Evolutionary conservation across 148 eudicot species (phyloP).

Genomic region (Diospyros kaki): DNA sequence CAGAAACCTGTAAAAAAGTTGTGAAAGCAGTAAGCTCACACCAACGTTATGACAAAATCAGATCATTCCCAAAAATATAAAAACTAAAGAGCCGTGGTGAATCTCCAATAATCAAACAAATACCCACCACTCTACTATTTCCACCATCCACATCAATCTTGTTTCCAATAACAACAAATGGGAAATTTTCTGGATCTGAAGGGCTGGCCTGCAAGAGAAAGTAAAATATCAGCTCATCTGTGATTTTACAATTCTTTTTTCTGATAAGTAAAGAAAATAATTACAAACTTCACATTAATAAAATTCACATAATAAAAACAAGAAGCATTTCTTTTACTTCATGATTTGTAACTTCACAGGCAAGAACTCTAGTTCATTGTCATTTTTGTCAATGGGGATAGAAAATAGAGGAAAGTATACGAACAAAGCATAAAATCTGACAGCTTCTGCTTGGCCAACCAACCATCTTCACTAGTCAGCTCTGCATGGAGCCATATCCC

Average conservation of each 20-base stretch:
- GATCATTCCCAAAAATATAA: not conserved
- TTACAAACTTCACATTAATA: too few relatives aligned
- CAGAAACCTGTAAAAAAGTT: constrained; percentile 55
- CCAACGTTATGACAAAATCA: not conserved
- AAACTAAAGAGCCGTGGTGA: not conserved
- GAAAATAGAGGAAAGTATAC: too few relatives aligned
- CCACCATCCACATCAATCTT: constrained; percentile 87
- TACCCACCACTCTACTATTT: constrained; percentile 73
- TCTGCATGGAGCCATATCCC: not conserved
- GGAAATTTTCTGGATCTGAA: constrained; percentile 90
- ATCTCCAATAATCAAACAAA: not conserved
- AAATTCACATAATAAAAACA: too few relatives aligned
- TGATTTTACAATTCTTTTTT: too few relatives aligned
- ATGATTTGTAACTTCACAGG: too few relatives aligned
- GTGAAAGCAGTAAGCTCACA: not conserved
- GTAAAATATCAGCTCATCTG: constrained; percentile 4
- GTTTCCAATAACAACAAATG: constrained; percentile 92
- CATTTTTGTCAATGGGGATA: too few relatives aligned
- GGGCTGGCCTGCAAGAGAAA: constrained; percentile 69
- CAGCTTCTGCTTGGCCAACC: not conserved
- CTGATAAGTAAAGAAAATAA: too few relatives aligned
- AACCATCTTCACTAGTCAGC: not conserved
- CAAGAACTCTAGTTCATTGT: too few relatives aligned
- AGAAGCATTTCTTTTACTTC: too few relatives aligned
- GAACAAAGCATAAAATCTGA: not conserved